Conservation (phyloP, 2,329 filamentous ascomycete species). For the Aspergillus awamori region DNA sequence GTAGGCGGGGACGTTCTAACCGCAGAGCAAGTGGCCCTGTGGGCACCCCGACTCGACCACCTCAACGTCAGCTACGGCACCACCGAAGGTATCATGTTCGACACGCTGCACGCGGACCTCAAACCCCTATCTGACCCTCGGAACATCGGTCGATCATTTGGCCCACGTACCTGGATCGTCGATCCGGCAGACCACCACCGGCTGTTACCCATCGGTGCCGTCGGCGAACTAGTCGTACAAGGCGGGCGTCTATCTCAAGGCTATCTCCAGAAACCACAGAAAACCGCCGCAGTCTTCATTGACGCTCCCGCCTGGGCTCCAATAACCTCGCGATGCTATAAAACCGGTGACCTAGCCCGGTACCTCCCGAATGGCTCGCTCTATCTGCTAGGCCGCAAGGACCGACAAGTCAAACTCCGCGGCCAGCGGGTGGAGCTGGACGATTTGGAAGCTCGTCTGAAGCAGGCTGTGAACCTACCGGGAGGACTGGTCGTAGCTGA, state of each 20-base stretch:
- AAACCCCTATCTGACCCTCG: background rate
- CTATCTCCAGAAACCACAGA: background rate
- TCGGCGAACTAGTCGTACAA: constrained; percentile 31
- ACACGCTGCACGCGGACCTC: background rate
- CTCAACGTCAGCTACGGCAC: constrained; percentile 44
- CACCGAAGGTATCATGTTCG: constrained; percentile 29
- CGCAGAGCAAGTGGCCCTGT: constrained; percentile 25
- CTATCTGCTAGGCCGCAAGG: background rate
- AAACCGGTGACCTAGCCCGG: background rate
- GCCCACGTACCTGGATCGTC: constrained; percentile 21
- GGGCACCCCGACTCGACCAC: constrained; percentile 28
- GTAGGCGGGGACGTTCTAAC: constrained; percentile 31
- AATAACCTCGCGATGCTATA: background rate
- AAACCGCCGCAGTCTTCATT: background rate
- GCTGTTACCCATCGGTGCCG: constrained; percentile 17
- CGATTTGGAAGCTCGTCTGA: background rate
- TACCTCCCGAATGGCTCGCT: background rate
- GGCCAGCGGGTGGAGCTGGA: background rate
- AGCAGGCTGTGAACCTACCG: background rate
- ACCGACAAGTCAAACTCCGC: background rate
- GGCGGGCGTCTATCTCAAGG: constrained; percentile 15
- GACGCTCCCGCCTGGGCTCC: background rate
- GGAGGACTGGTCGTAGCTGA: background rate
- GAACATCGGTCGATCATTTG: too few relatives aligned
- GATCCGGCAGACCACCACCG: constrained; percentile 36